Conservation (phyloP, 768 basidiomycete species). For the Trichaptum fuscoviolaceum region DNA sequence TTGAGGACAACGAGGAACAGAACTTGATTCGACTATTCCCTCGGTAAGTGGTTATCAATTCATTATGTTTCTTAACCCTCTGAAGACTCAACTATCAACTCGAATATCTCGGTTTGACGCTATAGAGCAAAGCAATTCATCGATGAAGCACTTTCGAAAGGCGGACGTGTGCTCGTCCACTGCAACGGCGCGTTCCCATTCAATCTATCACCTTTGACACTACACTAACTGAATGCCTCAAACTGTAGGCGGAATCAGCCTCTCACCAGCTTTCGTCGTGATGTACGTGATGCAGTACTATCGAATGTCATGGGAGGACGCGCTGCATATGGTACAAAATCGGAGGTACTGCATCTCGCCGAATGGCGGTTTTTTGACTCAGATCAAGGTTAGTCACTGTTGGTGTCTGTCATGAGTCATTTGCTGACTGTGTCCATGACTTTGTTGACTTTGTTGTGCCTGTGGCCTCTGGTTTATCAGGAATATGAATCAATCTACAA, state of each 20-base stretch:
- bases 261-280: slow-evolving; percentile 85
- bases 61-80: neutral
- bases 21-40: slow-evolving; percentile 91
- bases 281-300: slow-evolving; percentile 92
- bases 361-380: slow-evolving; percentile 86
- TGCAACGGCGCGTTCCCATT: slow-evolving; percentile 63
- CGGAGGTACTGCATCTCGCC: slow-evolving; percentile 91
- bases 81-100: no score
- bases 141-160: slow-evolving; percentile 54
- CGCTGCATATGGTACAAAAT: slow-evolving; percentile 83
- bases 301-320: slow-evolving; percentile 81
- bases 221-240: neutral
- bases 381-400: slow-evolving; percentile 63
- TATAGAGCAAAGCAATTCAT: slow-evolving; percentile 73
- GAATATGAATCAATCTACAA: slow-evolving; percentile 93
- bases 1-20: slow-evolving; percentile 91
- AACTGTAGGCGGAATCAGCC: slow-evolving; percentile 70
- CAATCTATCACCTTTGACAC: no score
- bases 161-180: slow-evolving; percentile 80
- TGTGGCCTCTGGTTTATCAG: slow-evolving; percentile 33
- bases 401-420: neutral
- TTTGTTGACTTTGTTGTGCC: neutral
- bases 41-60: slow-evolving; percentile 38
- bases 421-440: slow-evolving; percentile 9
- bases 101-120: no score